Evolutionary conservation across 2,329 filamentous ascomycete genomes (phyloP).

Genomic region (Colletotrichum cuscutae): DNA sequence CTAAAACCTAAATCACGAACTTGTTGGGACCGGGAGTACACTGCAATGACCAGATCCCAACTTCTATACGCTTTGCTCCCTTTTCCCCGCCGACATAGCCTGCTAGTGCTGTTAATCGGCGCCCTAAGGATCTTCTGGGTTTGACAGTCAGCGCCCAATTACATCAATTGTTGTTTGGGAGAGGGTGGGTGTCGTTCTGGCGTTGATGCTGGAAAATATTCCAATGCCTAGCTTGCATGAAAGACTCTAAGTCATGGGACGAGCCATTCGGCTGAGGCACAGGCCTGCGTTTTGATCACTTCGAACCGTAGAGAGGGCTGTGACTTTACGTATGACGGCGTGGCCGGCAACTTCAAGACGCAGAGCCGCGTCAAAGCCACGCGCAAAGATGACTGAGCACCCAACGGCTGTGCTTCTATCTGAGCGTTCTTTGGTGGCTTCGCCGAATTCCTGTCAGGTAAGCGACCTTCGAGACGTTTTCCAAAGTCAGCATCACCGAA

Average conservation of each 20-base stretch:
- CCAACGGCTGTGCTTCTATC: constrained; percentile 16
- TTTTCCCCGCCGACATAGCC: background rate
- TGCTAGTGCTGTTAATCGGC: background rate
- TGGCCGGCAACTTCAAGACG: background rate
- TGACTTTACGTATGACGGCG: constrained; percentile 8
- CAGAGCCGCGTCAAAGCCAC: constrained; percentile 6
- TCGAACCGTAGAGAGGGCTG: constrained; percentile 19
- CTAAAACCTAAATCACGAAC: constrained; percentile 3
- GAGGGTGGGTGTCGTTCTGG: no score
- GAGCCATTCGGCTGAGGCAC: constrained; percentile 24
- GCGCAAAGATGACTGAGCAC: constrained; percentile 7
- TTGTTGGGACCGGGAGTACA: background rate
- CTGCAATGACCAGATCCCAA: background rate
- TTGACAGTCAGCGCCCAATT: background rate
- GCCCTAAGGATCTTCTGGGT: background rate
- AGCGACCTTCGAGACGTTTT: background rate
- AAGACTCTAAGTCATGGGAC: constrained; percentile 5
- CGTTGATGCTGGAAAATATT: background rate
- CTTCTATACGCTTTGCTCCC: background rate
- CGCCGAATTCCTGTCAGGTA: background rate
- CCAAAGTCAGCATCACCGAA: background rate
- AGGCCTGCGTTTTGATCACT: constrained; percentile 1
- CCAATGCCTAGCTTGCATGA: constrained; percentile 1
- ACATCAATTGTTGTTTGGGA: background rate
- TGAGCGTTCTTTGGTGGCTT: background rate